phyloP scores from a whole-genome alignment of 176 grass and related monocot genomes.

The barley (Hordeum vulgare) region DNA sequence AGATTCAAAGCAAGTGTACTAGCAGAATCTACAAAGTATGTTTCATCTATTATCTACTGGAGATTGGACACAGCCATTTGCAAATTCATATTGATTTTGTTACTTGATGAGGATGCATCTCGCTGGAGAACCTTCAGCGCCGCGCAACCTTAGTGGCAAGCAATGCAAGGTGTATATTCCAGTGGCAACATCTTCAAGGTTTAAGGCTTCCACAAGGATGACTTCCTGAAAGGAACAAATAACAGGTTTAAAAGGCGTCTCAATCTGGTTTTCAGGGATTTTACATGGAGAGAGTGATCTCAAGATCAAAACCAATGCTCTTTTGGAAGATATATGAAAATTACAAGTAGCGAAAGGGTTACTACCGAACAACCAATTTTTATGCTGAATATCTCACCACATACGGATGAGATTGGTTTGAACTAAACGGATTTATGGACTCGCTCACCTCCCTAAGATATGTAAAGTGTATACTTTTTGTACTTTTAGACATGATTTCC shows the following conservation, averaged over 20 bases:
- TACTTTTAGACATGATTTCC: neutral
- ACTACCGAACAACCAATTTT: neutral
- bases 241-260: neutral
- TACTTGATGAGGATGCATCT: constrained; percentile 66
- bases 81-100: neutral
- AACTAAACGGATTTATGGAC: neutral
- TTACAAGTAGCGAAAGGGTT: neutral
- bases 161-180: constrained; percentile 53
- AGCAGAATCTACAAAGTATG: neutral
- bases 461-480: neutral
- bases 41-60: neutral
- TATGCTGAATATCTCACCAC: neutral
- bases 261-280: neutral
- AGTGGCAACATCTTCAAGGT: constrained; percentile 35
- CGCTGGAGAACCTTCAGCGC: constrained; percentile 51
- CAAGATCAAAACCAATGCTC: neutral
- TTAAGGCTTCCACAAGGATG: constrained; percentile 52
- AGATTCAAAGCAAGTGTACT: neutral
- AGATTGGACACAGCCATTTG: neutral
- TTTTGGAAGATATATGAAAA: neutral
- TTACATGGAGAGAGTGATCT: neutral
- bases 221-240: constrained; percentile 37
- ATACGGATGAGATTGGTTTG: neutral
- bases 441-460: neutral
- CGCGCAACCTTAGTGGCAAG: constrained; percentile 52